Evolutionary conservation across 2,329 filamentous ascomycete genomes (phyloP).

Genomic region (Fonsecaea nubica): DNA sequence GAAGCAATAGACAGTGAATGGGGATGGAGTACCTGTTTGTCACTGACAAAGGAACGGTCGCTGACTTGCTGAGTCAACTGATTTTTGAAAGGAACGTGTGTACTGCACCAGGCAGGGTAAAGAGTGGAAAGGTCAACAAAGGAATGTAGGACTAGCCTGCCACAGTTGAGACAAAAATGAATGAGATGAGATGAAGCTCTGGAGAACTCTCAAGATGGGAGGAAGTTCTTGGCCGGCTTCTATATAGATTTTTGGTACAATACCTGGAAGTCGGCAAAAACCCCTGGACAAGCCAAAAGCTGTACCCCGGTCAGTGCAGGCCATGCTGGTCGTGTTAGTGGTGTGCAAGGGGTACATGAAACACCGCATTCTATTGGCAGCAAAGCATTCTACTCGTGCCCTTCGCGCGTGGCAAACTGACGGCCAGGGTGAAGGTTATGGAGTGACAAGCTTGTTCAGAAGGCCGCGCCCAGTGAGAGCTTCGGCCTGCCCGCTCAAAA

Average conservation of each 20-base stretch:
- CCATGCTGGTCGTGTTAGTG: conserved; percentile 7
- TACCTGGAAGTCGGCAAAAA: neutral
- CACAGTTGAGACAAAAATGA: conserved; percentile 22
- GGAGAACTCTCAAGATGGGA: conserved; percentile 14
- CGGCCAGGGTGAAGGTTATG: conserved; percentile 14
- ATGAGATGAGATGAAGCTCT: conserved; percentile 21
- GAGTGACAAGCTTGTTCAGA: neutral
- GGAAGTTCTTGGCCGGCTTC: conserved; percentile 16
- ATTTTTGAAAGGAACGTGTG: conserved; percentile 33
- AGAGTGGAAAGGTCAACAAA: conserved; percentile 31
- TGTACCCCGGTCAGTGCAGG: conserved; percentile 10
- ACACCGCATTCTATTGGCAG: conserved; percentile 35
- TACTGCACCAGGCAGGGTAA: conserved; percentile 39
- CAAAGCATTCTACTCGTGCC: neutral
- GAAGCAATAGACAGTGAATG: neutral
- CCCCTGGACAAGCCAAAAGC: conserved; percentile 11
- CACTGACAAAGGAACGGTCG: conserved; percentile 29
- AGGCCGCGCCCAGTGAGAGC: neutral
- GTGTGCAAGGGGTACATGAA: conserved; percentile 31
- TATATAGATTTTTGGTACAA: conserved; percentile 26
- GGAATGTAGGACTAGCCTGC: conserved; percentile 35
- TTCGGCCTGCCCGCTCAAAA: neutral
- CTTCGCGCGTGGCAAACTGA: conserved; percentile 20
- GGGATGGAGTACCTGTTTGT: conserved; percentile 11
- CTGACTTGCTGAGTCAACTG: conserved; percentile 26